Evolutionary conservation across 495 filamentous ascomycete species (phyloP).

Genomic region (Friedmanniomyces simplex): DNA sequence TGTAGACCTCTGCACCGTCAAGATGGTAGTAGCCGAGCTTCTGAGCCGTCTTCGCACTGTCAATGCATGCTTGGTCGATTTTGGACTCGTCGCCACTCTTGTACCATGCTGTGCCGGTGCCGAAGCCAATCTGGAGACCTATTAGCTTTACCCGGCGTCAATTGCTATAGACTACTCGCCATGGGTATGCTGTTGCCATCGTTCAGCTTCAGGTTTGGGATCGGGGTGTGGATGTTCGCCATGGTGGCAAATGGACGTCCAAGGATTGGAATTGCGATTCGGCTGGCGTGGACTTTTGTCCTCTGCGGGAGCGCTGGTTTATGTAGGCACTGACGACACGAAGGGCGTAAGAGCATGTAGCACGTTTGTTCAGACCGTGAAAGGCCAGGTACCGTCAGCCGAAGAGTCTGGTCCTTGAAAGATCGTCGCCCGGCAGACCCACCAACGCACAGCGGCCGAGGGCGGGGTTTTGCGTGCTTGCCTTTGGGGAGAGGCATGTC

Average conservation of each 20-base stretch:
- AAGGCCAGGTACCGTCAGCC: background rate
- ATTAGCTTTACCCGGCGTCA: background rate
- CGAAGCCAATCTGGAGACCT: constrained; percentile 54
- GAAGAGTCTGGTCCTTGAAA: background rate
- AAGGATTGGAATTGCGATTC: no score
- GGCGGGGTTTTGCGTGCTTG: no score
- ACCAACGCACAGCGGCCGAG: no score
- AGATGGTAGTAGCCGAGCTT: constrained; percentile 63
- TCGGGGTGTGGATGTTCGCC: constrained; percentile 34
- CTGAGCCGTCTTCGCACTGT: constrained; percentile 56
- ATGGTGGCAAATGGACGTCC: constrained; percentile 28
- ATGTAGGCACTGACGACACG: background rate
- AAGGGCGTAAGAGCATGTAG: background rate
- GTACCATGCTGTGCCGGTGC: constrained; percentile 54
- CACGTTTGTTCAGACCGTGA: background rate
- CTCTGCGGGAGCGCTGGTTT: background rate
- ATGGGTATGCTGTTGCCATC: constrained; percentile 67
- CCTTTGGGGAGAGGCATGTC: no score
- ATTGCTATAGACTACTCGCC: constrained; percentile 32
- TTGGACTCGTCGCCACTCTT: constrained; percentile 35
- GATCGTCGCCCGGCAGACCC: no score
- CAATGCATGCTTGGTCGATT: constrained; percentile 45
- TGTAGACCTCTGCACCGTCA: constrained; percentile 75
- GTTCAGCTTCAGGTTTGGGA: constrained; percentile 50
- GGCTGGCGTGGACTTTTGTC: no score